Evolutionary conservation across 2,329 filamentous ascomycete genomes (phyloP).

Genomic region (Teratosphaeria destructans): DNA sequence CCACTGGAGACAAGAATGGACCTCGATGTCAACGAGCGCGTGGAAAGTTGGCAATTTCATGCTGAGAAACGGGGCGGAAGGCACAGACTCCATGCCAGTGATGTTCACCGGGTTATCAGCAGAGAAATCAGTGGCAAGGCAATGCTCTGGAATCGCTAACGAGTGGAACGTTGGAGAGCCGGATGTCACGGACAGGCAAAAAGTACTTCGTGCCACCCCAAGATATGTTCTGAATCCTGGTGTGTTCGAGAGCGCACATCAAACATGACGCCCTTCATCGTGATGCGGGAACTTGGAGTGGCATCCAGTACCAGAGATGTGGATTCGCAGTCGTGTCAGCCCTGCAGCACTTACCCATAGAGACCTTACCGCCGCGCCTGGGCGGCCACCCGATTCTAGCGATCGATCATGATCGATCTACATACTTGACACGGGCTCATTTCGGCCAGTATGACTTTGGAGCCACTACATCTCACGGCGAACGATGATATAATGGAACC

Average conservation of each 20-base stretch:
- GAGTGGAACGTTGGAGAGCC: constrained; percentile 2
- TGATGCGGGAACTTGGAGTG: not conserved
- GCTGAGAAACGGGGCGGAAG: constrained; percentile 11
- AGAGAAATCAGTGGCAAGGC: constrained; percentile 9
- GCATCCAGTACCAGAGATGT: not conserved
- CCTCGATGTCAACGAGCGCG: constrained; percentile 15
- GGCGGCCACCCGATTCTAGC: not conserved
- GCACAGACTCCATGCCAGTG: constrained; percentile 3
- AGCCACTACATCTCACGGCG: not conserved
- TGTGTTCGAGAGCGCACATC: constrained; percentile 8
- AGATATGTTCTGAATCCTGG: constrained; percentile 12
- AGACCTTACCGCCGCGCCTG: not conserved
- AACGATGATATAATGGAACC: not conserved
- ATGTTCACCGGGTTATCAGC: constrained; percentile 6
- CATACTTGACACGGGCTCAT: too few species aligned
- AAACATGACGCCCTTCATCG: constrained; percentile 5
- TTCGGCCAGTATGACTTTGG: too few species aligned
- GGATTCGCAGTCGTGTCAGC: not conserved
- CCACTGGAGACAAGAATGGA: constrained; percentile 14
- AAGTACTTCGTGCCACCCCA: constrained; percentile 6
- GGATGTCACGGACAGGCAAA: constrained; percentile 4
- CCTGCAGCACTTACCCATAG: not conserved
- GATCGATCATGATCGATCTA: too few species aligned
- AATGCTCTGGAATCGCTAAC: constrained; percentile 13
- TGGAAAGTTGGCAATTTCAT: constrained; percentile 17